Percentiles rank a stretch among this genome's conserved stretches.
Evolutionary conservation across 2,329 filamentous ascomycete genomes (phyloP).

Genomic region (Blastomyces emzantsi): DNA sequence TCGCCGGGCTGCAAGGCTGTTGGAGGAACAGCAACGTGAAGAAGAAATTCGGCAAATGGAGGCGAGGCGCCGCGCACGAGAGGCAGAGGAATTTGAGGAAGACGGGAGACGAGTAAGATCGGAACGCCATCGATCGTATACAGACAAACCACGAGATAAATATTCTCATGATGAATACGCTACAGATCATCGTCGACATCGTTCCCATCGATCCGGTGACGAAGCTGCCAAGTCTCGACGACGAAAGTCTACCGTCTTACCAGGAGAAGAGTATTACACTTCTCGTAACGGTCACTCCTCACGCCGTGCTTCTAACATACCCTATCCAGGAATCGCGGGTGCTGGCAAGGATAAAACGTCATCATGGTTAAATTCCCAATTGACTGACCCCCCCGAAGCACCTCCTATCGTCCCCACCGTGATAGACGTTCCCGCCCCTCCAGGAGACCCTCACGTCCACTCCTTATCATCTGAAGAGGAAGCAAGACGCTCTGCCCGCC

Average conservation of each 20-base stretch:
- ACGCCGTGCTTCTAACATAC: conserved; percentile 16
- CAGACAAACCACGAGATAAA: conserved; percentile 22
- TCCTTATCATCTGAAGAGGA: conserved; percentile 38
- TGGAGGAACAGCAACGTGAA: conserved; percentile 28
- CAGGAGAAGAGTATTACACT: conserved; percentile 27
- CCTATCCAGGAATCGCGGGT: conserved; percentile 25
- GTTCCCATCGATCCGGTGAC: conserved; percentile 28
- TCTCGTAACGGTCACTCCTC: conserved; percentile 23
- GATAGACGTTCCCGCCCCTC: conserved; percentile 32
- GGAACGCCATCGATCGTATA: conserved; percentile 27
- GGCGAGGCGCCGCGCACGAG: conserved; percentile 27
- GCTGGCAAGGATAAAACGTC: conserved; percentile 41
- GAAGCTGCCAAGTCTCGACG: conserved; percentile 26
- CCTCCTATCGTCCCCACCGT: conserved; percentile 40
- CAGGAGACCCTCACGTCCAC: conserved; percentile 23
- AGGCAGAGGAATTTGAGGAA: conserved; percentile 20
- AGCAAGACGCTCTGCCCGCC: conserved; percentile 30
- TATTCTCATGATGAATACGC: conserved; percentile 23
- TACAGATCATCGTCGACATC: conserved; percentile 23
- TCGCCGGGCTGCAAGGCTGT: conserved; percentile 43
- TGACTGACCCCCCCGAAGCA: conserved; percentile 40
- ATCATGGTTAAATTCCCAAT: conserved; percentile 42
- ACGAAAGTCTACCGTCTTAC: conserved; percentile 29
- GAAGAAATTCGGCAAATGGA: conserved; percentile 26
- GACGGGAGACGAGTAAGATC: conserved; percentile 18